A percentile compares a stretch with the other conserved stretches of the same genome.
phyloP scores from a whole-genome alignment of 106 monocot species.

The Allium sativum region DNA sequence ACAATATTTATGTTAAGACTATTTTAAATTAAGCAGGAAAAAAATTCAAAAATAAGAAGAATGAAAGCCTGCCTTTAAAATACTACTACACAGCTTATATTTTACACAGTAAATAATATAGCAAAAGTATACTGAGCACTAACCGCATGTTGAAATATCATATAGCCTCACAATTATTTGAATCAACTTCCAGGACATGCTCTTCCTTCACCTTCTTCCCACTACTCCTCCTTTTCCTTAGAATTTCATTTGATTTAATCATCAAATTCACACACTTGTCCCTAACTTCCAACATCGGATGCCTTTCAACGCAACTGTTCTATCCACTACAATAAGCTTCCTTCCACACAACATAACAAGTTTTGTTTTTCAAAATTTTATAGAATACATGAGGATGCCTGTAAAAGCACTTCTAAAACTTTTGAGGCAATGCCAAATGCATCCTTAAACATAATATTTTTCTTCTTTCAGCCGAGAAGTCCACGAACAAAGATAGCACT shows the following conservation, averaged over 20 bases:
- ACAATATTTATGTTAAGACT: no score
- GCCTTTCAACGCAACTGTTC: conserved; percentile 30
- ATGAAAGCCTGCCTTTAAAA: no score
- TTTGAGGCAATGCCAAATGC: conserved; percentile 57
- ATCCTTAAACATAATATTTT: conserved; percentile 54
- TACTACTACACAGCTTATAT: no score
- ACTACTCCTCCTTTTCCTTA: conserved; percentile 28
- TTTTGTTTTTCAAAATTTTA: conserved; percentile 71
- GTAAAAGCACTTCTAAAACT: conserved; percentile 58
- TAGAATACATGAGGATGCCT: conserved; percentile 78
- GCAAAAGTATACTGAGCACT: no score
- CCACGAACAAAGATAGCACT: conserved; percentile 52
- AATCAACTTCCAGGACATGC: not conserved
- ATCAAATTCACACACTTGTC: conserved; percentile 57
- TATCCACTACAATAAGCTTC: conserved; percentile 32
- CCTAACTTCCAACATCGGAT: conserved; percentile 49
- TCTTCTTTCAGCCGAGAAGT: conserved; percentile 68
- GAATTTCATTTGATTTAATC: conserved; percentile 39
- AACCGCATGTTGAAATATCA: no score
- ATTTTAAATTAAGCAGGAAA: no score
- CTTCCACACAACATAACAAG: conserved; percentile 81
- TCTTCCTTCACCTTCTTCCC: conserved; percentile 4
- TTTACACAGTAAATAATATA: no score
- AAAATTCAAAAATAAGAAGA: no score
- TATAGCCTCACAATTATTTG: no score